Base-by-base conservation (phyloP, 75 land plant species). In the Azolla pinnata region DNA sequence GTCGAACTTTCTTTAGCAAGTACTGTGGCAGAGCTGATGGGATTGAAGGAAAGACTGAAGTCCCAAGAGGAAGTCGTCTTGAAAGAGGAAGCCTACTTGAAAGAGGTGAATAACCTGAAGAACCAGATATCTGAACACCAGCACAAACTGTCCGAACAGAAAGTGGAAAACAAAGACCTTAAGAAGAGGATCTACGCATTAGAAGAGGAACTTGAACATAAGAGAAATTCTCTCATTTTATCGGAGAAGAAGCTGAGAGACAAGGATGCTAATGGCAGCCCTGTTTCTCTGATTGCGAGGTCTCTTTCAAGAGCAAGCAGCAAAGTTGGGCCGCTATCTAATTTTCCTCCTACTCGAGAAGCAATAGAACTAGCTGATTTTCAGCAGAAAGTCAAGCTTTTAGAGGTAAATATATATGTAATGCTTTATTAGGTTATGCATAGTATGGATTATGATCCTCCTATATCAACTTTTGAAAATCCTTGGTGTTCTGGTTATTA, bases 161-260 rank as follows among this genome's bases (percentile, higher is more conserved):
- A 81, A 25, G 5, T 54, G 19, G 87, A 86, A 48, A 85, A 74
- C 50, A 75, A 74, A 38, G 70, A 79, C 54, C 69, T 81, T 29
- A 48, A 53, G 60, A 77, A 79, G 51, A 76, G 72, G 31, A 73
- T 79, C 4, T 18, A 55, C 17, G 61, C 63, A 17, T 48, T 84
- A 33, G 75, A 72, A 56, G 56, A 44, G 54, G 84, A 78, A 9
- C 57, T 88, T 5, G 67, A 67, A 75, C 72, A 79, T 54, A 71
- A 77, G 44, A 71, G 65, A 2, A 74, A 74, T 29, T 66, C 62
- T 56, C 40, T 75, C 20, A 65, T 53, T 17, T 29, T 45, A 7
- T 44, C 59, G 25, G 75, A 85, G 54, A 72, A 63, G 60, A 75
- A 70, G 44, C 60, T 75, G 26, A 78, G 70, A 64, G 33, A 31